These are phyloP conservation scores for Rhizopus microsporus DNA, from an alignment of 371 early-diverging fungal genomes.

Conservation along the genomic window DNA sequence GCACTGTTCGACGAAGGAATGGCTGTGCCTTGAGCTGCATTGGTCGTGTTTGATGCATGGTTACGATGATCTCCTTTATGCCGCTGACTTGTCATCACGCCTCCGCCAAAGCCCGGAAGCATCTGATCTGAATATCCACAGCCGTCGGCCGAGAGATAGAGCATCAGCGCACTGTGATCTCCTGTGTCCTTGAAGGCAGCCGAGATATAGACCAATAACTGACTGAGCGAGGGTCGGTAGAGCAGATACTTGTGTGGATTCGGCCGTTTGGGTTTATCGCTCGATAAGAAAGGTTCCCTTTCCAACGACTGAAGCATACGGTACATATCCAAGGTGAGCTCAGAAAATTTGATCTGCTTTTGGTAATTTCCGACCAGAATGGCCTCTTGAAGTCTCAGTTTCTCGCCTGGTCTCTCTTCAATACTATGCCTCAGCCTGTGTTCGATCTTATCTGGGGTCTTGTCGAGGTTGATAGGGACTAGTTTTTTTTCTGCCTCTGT, in stretches of 20 bases:
- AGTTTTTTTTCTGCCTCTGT: constrained; percentile 89
- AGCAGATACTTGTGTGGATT: constrained; percentile 96
- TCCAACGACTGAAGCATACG: constrained; percentile 90
- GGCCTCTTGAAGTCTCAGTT: constrained; percentile 82
- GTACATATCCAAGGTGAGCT: constrained; percentile 95
- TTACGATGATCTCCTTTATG: constrained; percentile 20
- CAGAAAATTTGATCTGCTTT: constrained; percentile 94
- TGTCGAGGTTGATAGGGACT: constrained; percentile 68
- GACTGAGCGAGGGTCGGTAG: constrained; percentile 85
- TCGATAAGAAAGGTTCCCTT: constrained; percentile 25
- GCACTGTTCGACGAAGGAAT: not conserved
- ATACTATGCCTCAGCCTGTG: constrained; percentile 64
- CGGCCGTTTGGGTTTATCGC: constrained; percentile 37
- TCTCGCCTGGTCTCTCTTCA: constrained; percentile 48
- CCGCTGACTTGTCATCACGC: constrained; percentile 58
- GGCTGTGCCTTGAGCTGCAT: not conserved
- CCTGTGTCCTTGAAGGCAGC: constrained; percentile 90
- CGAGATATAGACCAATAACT: constrained; percentile 84
- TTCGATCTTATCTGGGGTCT: constrained; percentile 59
- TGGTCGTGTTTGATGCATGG: constrained; percentile 12
- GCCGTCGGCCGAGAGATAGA: constrained; percentile 93
- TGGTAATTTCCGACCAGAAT: constrained; percentile 91
- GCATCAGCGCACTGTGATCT: constrained; percentile 79
- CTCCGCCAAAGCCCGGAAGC: constrained; percentile 69
- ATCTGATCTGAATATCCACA: constrained; percentile 46